Evolutionary conservation across 2,329 filamentous ascomycete species (phyloP), one percentile per base, ranked within the genome.

Genomic region (Fusarium globosum): DNA sequence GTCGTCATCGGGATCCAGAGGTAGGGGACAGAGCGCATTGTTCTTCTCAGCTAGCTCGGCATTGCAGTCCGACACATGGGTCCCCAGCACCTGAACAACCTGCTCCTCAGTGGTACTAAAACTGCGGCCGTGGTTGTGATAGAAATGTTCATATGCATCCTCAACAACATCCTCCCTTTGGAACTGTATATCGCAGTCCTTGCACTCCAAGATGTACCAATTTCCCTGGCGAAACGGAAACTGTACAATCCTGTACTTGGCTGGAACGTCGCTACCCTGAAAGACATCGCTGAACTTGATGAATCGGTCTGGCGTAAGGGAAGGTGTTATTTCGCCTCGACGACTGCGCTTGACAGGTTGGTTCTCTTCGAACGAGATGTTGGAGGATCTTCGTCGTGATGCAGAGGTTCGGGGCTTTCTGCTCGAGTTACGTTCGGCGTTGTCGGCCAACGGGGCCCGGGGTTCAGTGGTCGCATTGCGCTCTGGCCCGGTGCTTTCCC

Each of bases 161-260:
- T 33, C 23, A 18, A 62, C 20, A 14, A 28, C 57, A 8, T 26
- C 35, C 2, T 10, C 16, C 2, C 41, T 21, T 11, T 18, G 26
- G 21, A 62, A 62, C 13, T 41, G 14, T 20, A 23, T 26, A 18
- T 28, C 16, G 26, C 57, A 52, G 11, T 33, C 39, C 6, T 26
- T 55, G 9, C 58, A 61, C 14, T 61, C 58, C 28, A 61, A 18
- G 30, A 61, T 56, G 41, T 55, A 61, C 58, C 58, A 61, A 9
- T 42, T 13, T 14, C 58, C 58, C 18, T n/a, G 16, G 13, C 6
- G 35, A n/a, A 23, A 26, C 21, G 43, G 43, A 35, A 23, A 61
- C 35, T 33, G 26, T 7, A 53, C 35, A 26, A 61, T 61, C 23
- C 35, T 53, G 28, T 42, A 61, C 28, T 43, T 28, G 12, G 23